Evolutionary conservation across 306 rosid genomes (phyloP).

Genomic region (Glycyrrhiza uralensis): DNA sequence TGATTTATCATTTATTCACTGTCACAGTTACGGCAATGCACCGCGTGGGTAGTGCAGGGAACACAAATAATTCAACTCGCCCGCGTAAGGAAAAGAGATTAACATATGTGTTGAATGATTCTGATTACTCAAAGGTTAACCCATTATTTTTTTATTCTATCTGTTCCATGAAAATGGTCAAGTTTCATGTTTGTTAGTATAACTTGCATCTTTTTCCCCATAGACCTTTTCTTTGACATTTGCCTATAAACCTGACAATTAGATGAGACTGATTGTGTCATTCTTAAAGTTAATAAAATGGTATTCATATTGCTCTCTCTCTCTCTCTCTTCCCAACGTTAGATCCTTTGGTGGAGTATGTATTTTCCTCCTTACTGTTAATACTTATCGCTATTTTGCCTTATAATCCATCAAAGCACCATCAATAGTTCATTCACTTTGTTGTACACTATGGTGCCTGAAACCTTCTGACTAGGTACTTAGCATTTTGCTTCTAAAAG

Average conservation of each 20-base stretch:
- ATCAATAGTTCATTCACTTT: not conserved
- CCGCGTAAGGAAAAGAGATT: conserved; percentile 95
- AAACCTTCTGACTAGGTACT: not conserved
- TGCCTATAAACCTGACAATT: conserved; percentile 12
- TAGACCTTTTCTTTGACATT: not conserved
- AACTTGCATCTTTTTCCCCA: not conserved
- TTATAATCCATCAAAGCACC: not conserved
- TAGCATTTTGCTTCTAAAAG: conserved; percentile 7
- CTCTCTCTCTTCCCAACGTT: not conserved
- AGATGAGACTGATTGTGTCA: not conserved
- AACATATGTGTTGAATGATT: conserved; percentile 82
- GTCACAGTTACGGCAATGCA: conserved; percentile 73
- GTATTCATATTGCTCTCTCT: conserved; percentile 6
- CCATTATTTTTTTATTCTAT: conserved; percentile 9
- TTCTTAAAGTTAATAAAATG: conserved; percentile 5
- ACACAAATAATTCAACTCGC: conserved; percentile 74
- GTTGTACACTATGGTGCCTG: not conserved
- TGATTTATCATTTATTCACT: conserved; percentile 21
- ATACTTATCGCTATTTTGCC: conserved; percentile 2
- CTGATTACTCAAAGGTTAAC: conserved; percentile 75
- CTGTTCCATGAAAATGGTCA: not conserved
- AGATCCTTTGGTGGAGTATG: not conserved
- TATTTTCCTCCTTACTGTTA: not conserved
- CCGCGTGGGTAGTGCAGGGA: conserved; percentile 95
- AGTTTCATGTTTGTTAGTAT: conserved; percentile 15